Evolutionary conservation across 73 alveolate species (phyloP), one percentile per base, ranked within the genome.

Genomic region (Effrenium voratum): DNA sequence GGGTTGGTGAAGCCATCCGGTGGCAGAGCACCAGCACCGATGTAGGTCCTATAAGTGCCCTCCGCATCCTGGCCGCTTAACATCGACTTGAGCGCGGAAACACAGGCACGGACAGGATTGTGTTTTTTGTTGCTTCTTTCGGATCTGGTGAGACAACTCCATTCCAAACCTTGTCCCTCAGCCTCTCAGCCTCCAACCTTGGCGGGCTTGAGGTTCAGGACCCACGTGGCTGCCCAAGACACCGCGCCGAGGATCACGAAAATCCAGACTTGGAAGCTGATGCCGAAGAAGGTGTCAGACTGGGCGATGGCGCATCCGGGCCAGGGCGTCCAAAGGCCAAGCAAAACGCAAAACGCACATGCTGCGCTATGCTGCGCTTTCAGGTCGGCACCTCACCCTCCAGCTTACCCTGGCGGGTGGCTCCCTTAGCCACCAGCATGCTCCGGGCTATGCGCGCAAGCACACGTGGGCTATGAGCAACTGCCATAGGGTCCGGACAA

Each of bases 1-100:
- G 95, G 95, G 50, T 87, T 87, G 73, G 95, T 87, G 95, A 87
- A 87, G 84, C 95, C 95, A 66, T 90, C 97, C 10, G 97, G 97
- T 22, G 97, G 97, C 97, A 90, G 43, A 4, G 97, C 87, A 0
- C 97, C 97, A 24, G 59, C 97, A 32, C 97, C 97, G 73, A 90
- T 66, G 97, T 90, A 90, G 75, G 97, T 90, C 97, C 46, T 90
- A 87, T 90, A 90, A 52, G 97, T 90, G 85, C 97, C 97, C 86
- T 90, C 97, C 22, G 97, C 97, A 19, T 90, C 97, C 97, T 90
- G 66, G 19, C 3, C 28, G 43, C 57, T 26, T 32, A 26, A n/a
- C n/a, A 59, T 12, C 22, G 66, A 13, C 19, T 10, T 59, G 73
- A 6, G 32, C 73, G 22, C 30, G 2, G 73, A 28, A n/a, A 5